Conservation (phyloP, 257 asterid genomes). For the Gentiana macrophylla region DNA sequence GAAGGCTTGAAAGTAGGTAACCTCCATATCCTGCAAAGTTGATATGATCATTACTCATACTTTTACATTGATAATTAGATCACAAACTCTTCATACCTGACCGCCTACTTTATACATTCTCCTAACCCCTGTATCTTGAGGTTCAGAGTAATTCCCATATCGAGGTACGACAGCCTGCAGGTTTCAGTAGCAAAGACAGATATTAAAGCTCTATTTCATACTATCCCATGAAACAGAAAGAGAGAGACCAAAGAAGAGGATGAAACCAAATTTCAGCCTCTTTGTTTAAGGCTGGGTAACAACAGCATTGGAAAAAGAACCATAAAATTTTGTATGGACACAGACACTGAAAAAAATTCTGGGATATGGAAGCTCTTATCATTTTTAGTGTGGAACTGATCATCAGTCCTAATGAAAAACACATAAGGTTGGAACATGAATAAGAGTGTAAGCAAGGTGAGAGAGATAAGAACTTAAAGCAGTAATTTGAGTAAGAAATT, state of each 20-base stretch:
- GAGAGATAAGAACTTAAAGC: background rate
- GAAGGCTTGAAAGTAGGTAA: conserved; percentile 72
- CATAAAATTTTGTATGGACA: too few relatives aligned
- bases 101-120: conserved; percentile 69
- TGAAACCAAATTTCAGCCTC: too few relatives aligned
- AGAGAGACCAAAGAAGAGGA: conserved; percentile 1
- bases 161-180: conserved; percentile 80
- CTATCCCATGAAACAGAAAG: background rate
- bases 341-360: too few relatives aligned
- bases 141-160: conserved; percentile 63
- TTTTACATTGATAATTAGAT: conserved; percentile 9
- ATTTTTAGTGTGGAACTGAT: background rate
- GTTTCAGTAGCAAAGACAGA: conserved; percentile 12
- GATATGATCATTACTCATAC: conserved; percentile 1
- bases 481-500: background rate
- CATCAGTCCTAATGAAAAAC: background rate
- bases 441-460: background rate
- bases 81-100: conserved; percentile 48
- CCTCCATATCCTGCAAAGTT: conserved; percentile 79
- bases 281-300: too few relatives aligned
- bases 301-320: too few relatives aligned
- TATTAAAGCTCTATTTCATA: background rate
- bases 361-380: too few relatives aligned
- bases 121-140: conserved; percentile 64
- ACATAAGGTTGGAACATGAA: background rate